Conservation (phyloP, 2,329 filamentous ascomycete species). For the Paecilomyces variotii region DNA sequence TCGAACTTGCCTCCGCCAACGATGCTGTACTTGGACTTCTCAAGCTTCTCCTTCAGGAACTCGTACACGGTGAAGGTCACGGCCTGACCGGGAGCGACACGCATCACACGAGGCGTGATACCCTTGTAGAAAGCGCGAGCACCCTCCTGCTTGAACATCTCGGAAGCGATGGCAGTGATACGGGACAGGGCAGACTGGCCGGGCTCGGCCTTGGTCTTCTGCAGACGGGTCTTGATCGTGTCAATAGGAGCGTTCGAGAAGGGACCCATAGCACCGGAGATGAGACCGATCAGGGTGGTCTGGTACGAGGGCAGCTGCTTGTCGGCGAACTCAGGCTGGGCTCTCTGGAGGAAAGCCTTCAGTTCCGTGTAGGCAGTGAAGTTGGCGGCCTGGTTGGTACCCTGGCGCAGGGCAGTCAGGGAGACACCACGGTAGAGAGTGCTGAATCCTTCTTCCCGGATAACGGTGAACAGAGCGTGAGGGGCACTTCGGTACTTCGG, state of each 20-base stretch:
- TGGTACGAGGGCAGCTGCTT: slow-evolving; percentile 73
- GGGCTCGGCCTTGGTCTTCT: slow-evolving; percentile 75
- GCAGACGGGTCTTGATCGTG: slow-evolving; percentile 95
- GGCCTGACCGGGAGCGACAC: slow-evolving; percentile 90
- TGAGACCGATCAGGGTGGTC: slow-evolving; percentile 81
- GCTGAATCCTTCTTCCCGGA: slow-evolving; percentile 81
- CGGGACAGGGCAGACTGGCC: slow-evolving; percentile 73
- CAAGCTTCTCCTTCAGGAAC: slow-evolving; percentile 63
- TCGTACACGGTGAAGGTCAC: slow-evolving; percentile 71
- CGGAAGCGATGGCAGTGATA: slow-evolving; percentile 67
- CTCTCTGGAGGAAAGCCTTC: slow-evolving; percentile 66
- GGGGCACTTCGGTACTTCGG: slow-evolving; percentile 97
- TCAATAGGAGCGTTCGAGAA: slow-evolving; percentile 96
- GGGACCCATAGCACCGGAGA: slow-evolving; percentile 90
- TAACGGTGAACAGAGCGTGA: slow-evolving; percentile 72
- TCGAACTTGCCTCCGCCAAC: slow-evolving; percentile 58
- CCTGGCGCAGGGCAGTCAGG: slow-evolving; percentile 86
- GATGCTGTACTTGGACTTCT: slow-evolving; percentile 54
- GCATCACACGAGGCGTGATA: slow-evolving; percentile 95
- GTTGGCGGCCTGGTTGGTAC: slow-evolving; percentile 96
- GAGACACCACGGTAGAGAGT: slow-evolving; percentile 90
- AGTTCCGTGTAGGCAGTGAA: slow-evolving; percentile 97
- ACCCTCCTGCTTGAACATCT: slow-evolving; percentile 93
- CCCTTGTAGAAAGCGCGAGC: slow-evolving; percentile 96
- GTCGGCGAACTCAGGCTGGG: slow-evolving; percentile 61